These are phyloP conservation scores for Lindgomyces ingoldianus DNA, from an alignment of 495 filamentous ascomycete genomes.

Conservation along the genomic window DNA sequence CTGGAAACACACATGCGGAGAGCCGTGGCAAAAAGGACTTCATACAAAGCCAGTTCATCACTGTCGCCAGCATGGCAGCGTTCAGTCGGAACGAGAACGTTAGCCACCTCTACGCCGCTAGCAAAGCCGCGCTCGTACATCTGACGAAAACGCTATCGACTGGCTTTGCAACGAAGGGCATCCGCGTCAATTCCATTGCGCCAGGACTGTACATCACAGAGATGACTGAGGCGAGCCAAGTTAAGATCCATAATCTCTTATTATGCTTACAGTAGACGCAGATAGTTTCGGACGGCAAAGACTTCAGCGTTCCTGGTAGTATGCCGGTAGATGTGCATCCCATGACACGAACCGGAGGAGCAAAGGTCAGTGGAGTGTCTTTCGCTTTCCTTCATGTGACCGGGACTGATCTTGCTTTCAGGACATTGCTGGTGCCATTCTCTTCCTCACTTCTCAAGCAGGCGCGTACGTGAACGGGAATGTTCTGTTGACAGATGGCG, in stretches of 20 bases:
- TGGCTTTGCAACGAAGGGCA: constrained; percentile 76
- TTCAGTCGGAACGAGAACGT: background rate
- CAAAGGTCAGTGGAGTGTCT: background rate
- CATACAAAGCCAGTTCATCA: constrained; percentile 13
- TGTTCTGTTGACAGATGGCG: constrained; percentile 44
- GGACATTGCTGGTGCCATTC: constrained; percentile 43
- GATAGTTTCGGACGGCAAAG: background rate
- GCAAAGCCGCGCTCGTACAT: constrained; percentile 76
- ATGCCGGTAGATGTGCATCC: background rate
- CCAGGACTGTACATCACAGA: constrained; percentile 57
- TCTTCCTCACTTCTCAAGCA: constrained; percentile 41
- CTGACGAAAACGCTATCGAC: constrained; percentile 73
- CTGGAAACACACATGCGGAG: background rate
- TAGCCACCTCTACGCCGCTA: constrained; percentile 61
- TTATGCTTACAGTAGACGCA: background rate
- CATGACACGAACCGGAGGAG: background rate
- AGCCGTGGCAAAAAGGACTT: background rate
- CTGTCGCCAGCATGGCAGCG: background rate
- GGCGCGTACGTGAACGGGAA: constrained; percentile 43
- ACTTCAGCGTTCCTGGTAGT: background rate
- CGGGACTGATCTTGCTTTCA: constrained; percentile 3
- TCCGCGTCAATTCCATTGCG: constrained; percentile 75
- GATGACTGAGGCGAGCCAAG: background rate
- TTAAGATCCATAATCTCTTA: background rate
- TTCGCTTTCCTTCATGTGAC: too few relatives aligned